Evolutionary conservation across 768 basidiomycete genomes (phyloP), one percentile per base, ranked within the genome.

Genomic region (Podaxis pistillaris): DNA sequence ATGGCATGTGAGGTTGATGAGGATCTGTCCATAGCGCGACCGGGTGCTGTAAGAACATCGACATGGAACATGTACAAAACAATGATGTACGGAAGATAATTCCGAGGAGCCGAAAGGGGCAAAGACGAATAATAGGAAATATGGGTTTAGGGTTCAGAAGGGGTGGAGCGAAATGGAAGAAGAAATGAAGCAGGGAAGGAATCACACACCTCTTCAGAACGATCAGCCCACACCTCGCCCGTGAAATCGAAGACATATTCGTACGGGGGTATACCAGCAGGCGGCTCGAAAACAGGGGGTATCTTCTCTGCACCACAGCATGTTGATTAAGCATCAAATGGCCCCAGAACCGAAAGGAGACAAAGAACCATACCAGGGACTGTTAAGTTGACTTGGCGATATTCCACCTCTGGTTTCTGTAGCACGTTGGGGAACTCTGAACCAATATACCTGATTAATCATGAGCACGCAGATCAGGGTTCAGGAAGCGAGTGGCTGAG

Each of bases 231-330:
- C 61, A 91, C 78, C 73, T 94, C 93, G 47, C 93, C 93, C 2
- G 90, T 89, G 67, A 89, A 85, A 76, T 95, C 93, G 72, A 94
- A 94, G 22, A 94, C 89, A 73, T 90, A 89, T 62, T 87, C 80
- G 73, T 88, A 95, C 3, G 87, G 80, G n/a, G 81, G 73, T 65
- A 84, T 77, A 58, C 89, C 91, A 63, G 84, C 83, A 1, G 87
- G 83, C 8, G 91, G 88, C 62, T 90, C 88, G 66, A 92, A 94
- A 36, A 80, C 79, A 19, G 86, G 79, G 44, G 84, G 76, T 56
- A 95, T 86, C 22, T 83, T 85, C 40, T 85, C 92, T 93, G 67
- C 41, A 58, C 62, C 19, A 56, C 64, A 46, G 13, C 7, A 57
- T 67, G 37, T 12, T 22, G 9, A 49, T 56, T 56, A 64, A 46